phyloP scores from a whole-genome alignment of 176 grass and related monocot genomes.

The Triticum monococcum region DNA sequence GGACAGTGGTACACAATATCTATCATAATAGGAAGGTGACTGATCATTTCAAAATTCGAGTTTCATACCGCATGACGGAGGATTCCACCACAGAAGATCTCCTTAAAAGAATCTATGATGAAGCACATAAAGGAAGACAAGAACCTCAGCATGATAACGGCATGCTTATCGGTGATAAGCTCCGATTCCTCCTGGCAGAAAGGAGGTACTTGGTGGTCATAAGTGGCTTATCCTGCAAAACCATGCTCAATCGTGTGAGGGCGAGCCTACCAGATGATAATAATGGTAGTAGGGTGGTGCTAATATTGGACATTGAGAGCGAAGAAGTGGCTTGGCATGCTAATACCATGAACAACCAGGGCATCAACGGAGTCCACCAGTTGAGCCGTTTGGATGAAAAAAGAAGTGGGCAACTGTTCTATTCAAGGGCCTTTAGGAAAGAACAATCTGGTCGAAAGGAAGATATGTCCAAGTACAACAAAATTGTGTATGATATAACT shows the following conservation, averaged over 20 bases:
- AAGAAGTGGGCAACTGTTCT: background rate
- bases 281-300: slow-evolving; percentile 13
- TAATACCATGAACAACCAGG: background rate
- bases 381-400: background rate
- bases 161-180: background rate
- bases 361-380: background rate
- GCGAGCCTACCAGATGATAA: background rate
- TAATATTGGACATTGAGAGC: background rate
- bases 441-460: background rate
- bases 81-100: background rate
- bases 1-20: background rate
- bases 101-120: background rate
- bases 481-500: background rate
- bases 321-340: background rate
- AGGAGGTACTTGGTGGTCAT: background rate
- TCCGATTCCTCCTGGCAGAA: background rate
- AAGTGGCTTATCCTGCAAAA: background rate
- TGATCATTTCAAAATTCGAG: no score
- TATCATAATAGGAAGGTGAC: no score
- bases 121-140: no score
- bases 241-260: slow-evolving; percentile 1
- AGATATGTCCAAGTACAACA: background rate
- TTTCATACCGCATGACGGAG: background rate
- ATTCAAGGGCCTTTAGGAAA: background rate
- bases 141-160: no score